Base-by-base conservation (phyloP, 75 land plant species). In the Ceratopteris richardii region DNA sequence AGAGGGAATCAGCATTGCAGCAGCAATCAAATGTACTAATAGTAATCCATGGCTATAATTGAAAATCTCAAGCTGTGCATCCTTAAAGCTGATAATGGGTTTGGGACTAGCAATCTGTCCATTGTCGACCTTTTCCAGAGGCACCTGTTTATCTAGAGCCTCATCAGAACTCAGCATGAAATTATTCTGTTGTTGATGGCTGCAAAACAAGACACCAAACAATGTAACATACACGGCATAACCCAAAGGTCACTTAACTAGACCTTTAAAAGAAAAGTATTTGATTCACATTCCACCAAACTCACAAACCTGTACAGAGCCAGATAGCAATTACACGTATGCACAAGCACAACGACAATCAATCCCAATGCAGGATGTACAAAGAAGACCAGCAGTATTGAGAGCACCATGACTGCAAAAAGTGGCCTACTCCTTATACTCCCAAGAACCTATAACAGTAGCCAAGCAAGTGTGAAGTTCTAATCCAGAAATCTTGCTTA, bases 331-430 rank as follows among this genome's bases (percentile, higher is more conserved):
- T 56, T 66, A 19, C 77, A 70, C 37, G 86, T 82, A 77, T 94
- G 98, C 54, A 60, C 65, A 4, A 83, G 51, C 28, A 90, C 64
- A 39, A 94, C 66, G 11, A 82, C 57, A 29, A 70, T 64, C 60
- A 94, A 69, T 22, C 98, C 98, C 27, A 94, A 57, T 11, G 87
- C 82, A 39, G 98, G 98, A 80, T 94, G 98, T 71, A 94, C 77
- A 68, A 90, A 71, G 63, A 74, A 75, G 26, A 81, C 81, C 56
- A 90, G 63, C 16, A 66, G 54, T 64, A 67, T 47, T 29, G 91
- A 65, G 31, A 80, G 51, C 6, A 77, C 52, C 52, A 69, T 72
- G 7, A 79, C 77, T 54, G 83, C 62, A 36, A 86, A 37, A 21
- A 64, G 22, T 50, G 91, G 82, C 64, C 71, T 77, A 14, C 61